A percentile compares a stretch with the other conserved stretches of the same genome.
phyloP scores from a whole-genome alignment of 1,284 basidiomycete genomes.

The Amylostereum chailletii region DNA sequence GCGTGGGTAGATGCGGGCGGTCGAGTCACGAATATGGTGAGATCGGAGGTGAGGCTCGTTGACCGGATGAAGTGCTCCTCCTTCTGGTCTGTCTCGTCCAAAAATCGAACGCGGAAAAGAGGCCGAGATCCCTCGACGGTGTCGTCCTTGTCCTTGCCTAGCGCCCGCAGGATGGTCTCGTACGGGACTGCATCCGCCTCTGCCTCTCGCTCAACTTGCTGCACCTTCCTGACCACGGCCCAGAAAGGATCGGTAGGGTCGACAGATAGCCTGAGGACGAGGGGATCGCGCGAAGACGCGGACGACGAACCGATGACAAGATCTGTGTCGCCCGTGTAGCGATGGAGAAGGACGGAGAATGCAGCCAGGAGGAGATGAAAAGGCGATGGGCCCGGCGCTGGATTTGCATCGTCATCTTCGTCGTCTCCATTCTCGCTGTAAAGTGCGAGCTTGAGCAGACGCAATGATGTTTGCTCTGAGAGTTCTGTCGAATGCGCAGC shows the following conservation, averaged over 20 bases:
- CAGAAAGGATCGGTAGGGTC: constrained; percentile 89
- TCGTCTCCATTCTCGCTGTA: constrained; percentile 48
- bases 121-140: constrained; percentile 44
- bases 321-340: constrained; percentile 95
- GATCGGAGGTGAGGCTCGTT: constrained; percentile 82
- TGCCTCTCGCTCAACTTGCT: constrained; percentile 81
- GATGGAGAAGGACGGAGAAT: constrained; percentile 86
- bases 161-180: constrained; percentile 69
- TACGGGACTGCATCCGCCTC: constrained; percentile 81
- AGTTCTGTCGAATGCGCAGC: constrained; percentile 64
- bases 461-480: constrained; percentile 58
- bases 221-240: constrained; percentile 82
- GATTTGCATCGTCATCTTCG: constrained; percentile 41
- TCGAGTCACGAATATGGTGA: constrained; percentile 76
- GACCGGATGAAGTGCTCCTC: constrained; percentile 72
- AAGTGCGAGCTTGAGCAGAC: constrained; percentile 71
- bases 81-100: constrained; percentile 80
- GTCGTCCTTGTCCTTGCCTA: constrained; percentile 60
- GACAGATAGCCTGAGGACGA: constrained; percentile 80
- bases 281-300: constrained; percentile 67
- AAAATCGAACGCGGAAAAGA: constrained; percentile 93
- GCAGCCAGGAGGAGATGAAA: constrained; percentile 91
- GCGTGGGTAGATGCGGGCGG: constrained; percentile 61
- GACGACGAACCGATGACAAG: constrained; percentile 90
- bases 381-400: constrained; percentile 54